A percentile compares a stretch with the other conserved stretches of the same genome.
phyloP scores from a whole-genome alignment of 2,329 filamentous ascomycete species.

The Keithomyces neogunnii region DNA sequence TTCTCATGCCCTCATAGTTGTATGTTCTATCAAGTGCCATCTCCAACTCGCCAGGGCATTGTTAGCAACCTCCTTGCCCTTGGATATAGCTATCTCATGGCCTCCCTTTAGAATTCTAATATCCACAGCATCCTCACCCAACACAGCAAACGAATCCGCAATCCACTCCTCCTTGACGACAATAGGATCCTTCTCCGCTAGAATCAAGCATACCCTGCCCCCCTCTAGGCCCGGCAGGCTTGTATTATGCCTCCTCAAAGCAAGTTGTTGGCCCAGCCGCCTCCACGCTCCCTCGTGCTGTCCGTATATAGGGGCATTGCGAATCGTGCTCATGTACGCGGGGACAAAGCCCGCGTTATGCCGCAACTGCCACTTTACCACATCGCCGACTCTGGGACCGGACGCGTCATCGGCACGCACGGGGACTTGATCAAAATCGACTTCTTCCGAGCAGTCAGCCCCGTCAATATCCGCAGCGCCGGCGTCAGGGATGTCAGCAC shows the following conservation, averaged over 20 bases:
- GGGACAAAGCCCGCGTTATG: conserved; percentile 59
- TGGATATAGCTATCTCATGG: conserved; percentile 61
- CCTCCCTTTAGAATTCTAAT: conserved; percentile 52
- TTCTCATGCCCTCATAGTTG: neutral
- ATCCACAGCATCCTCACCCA: conserved; percentile 50
- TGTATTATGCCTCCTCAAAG: conserved; percentile 24
- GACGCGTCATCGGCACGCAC: conserved; percentile 41
- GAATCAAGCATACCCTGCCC: conserved; percentile 53
- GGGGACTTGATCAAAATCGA: conserved; percentile 37
- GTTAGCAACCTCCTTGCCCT: conserved; percentile 47
- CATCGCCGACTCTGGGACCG: conserved; percentile 43
- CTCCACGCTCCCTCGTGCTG: conserved; percentile 51
- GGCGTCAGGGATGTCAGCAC: conserved; percentile 28
- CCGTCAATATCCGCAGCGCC: conserved; percentile 21
- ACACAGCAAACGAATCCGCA: conserved; percentile 47
- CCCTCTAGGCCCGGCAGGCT: conserved; percentile 26
- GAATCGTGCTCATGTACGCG: conserved; percentile 63
- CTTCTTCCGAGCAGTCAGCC: conserved; percentile 19
- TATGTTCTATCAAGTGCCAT: neutral
- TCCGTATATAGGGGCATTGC: conserved; percentile 59
- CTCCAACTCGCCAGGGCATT: conserved; percentile 26
- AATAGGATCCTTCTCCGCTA: conserved; percentile 59
- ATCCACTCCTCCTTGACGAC: conserved; percentile 56
- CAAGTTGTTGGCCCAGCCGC: conserved; percentile 42
- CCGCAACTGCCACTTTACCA: conserved; percentile 62